Base-by-base conservation (phyloP, 2,329 filamentous ascomycete genomes). In the Microcera coccophila region DNA sequence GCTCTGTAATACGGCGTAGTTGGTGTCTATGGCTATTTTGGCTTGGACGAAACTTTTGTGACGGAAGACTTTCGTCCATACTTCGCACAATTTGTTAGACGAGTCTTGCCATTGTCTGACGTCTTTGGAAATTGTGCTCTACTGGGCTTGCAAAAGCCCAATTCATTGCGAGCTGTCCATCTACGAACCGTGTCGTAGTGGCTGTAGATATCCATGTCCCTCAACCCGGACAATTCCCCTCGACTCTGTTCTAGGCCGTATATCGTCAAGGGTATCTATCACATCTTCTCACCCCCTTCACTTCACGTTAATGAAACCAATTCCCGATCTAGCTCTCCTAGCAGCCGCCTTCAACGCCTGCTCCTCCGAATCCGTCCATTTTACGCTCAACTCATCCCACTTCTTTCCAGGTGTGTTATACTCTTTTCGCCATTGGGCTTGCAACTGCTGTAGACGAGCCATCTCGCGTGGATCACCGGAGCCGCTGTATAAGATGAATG, bases 391-490 rank as follows among this genome's bases (percentile, higher is more conserved):
- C 49, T 83, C 65, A 60, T 85, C 80, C 82, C 82, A 85, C 53
- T 82, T 82, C 49, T 70, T 76, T 11, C 78, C 76, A 0, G 75
- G 75, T 8, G 74, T 75, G 61, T 81, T 80, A 61, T 82, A 85
- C 62, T 86, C 82, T 53, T 72, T 74, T 59, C 75, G 78, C 69
- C 77, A 83, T 61, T 77, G 74, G 5, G 71, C 60, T 38, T 84
- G 77, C 70, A 82, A 68, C 17, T 72, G 72, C 66, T 83, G 78
- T 52, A 85, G 66, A 31, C 72, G 69, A 45, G 73, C 75, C 80
- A 85, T 83, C 55, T 80, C 75, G 24, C 81, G 75, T n/a, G 82
- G 81, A 54, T 85, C 80, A 29, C 82, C 82, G 5, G 78, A 82
- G 48, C 82, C 82, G 52, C 77, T 81, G 63, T 81, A 81, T 24